phyloP scores from a whole-genome alignment of 805 yeast species.

The Kuraishia piskuri region DNA sequence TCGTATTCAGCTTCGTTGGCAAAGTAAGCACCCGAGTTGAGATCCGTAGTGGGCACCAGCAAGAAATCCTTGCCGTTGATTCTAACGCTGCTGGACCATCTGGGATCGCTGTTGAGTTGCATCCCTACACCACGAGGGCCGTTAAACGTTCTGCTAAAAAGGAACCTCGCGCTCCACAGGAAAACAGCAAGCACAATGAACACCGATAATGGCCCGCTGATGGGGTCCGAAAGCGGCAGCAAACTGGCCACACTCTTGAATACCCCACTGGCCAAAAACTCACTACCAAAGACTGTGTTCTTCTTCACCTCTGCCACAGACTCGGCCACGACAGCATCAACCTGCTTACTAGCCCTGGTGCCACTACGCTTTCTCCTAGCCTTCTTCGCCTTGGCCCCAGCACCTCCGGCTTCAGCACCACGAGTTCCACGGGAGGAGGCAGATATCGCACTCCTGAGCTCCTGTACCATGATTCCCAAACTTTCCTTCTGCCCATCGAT shows the following conservation, averaged over 20 bases:
- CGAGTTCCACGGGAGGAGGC: conserved; percentile 8
- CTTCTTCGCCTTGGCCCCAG: conserved; percentile 14
- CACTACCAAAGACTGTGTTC: conserved; percentile 6
- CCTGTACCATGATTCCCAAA: conserved; percentile 37
- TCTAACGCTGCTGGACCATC: conserved; percentile 10
- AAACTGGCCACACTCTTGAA: conserved; percentile 16
- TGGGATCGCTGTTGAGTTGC: conserved; percentile 3
- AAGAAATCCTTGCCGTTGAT: conserved; percentile 26
- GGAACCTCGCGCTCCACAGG: conserved; percentile 7
- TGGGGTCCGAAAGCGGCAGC: conserved; percentile 5
- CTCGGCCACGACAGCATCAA: conserved; percentile 8
- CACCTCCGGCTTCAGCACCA: neutral
- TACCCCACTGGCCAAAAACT: conserved; percentile 8
- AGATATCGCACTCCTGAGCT: conserved; percentile 30
- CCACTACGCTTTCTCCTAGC: conserved; percentile 7
- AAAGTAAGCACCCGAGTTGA: conserved; percentile 18
- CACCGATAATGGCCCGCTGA: conserved; percentile 6
- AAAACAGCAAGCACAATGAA: conserved; percentile 9
- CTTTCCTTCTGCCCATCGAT: conserved; percentile 65
- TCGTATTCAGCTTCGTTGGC: conserved; percentile 43
- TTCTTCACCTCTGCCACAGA: conserved; percentile 6
- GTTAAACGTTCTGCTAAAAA: conserved; percentile 4
- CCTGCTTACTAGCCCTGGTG: conserved; percentile 4
- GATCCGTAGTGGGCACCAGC: conserved; percentile 27
- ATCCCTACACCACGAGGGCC: conserved; percentile 1